Conservation (phyloP, 2,329 filamentous ascomycete genomes). For the Botrytis porri region DNA sequence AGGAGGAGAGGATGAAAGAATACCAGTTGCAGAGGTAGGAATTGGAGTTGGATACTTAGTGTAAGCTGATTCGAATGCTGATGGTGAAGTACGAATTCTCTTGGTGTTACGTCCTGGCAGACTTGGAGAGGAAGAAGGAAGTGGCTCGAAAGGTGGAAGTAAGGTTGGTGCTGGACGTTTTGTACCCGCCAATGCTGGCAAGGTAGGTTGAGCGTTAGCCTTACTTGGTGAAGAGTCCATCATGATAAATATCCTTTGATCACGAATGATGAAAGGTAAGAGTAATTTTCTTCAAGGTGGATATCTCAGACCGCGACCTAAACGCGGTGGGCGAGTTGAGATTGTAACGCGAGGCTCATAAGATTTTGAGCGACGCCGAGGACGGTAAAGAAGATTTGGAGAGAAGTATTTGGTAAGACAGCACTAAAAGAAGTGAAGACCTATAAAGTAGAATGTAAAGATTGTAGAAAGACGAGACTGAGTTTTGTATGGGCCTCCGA, state of each 20-base stretch:
- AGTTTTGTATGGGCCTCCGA: slow-evolving; percentile 19
- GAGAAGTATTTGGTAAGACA: slow-evolving; percentile 5
- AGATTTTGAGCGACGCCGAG: slow-evolving; percentile 26
- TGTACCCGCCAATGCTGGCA: slow-evolving; percentile 43
- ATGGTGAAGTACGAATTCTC: slow-evolving; percentile 51
- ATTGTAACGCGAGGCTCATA: slow-evolving; percentile 18
- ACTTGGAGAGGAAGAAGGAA: slow-evolving; percentile 74
- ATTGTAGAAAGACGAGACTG: slow-evolving; percentile 12
- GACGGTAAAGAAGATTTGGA: slow-evolving; percentile 10
- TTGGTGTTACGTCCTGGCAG: slow-evolving; percentile 69
- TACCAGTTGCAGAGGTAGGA: slow-evolving; percentile 89
- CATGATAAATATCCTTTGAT: slow-evolving; percentile 32
- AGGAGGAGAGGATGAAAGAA: slow-evolving; percentile 84
- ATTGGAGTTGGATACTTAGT: slow-evolving; percentile 85
- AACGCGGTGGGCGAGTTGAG: slow-evolving; percentile 19
- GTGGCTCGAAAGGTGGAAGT: slow-evolving; percentile 74
- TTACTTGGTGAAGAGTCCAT: slow-evolving; percentile 40
- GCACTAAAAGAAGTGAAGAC: neutral
- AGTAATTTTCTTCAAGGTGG: slow-evolving; percentile 27
- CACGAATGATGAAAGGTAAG: slow-evolving; percentile 9
- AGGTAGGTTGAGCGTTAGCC: slow-evolving; percentile 32
- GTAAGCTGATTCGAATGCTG: slow-evolving; percentile 36
- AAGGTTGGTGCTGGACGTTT: slow-evolving; percentile 66
- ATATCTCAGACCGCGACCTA: slow-evolving; percentile 21
- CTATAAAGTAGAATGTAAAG: neutral